phyloP scores from a whole-genome alignment of 163 green algal genomes.

The Trebouxiophyceae sp. region DNA sequence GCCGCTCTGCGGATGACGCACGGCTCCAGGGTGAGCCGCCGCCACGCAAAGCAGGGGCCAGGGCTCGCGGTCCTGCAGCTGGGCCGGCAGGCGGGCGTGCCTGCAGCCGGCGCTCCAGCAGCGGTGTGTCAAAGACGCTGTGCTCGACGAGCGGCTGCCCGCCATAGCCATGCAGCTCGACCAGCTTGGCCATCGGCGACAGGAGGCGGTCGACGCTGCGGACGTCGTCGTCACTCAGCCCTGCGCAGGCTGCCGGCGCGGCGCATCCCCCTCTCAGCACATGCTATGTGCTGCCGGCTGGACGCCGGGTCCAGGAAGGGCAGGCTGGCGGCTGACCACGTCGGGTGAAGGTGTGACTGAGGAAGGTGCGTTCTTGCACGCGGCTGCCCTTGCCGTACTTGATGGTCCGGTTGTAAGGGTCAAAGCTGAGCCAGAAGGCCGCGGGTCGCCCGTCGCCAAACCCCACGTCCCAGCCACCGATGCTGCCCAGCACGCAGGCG shows the following conservation, averaged over 20 bases:
- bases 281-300: not conserved
- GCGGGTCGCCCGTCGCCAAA: not conserved
- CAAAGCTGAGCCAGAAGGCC: constrained; percentile 5
- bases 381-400: constrained; percentile 7
- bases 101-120: not conserved
- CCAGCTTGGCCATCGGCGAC: no score
- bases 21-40: not conserved
- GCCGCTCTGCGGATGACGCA: not conserved
- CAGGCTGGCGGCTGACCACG: not conserved
- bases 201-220: no score
- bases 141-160: not conserved
- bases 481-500: not conserved
- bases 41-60: not conserved
- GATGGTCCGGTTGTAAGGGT: constrained; percentile 1
- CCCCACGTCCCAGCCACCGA: not conserved
- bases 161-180: not conserved
- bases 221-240: not conserved
- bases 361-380: not conserved
- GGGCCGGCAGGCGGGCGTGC: not conserved
- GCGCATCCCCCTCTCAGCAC: not conserved
- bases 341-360: not conserved
- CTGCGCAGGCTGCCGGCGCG: not conserved
- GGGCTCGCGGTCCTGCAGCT: not conserved
- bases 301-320: not conserved
- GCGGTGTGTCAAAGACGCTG: not conserved